Conservation (phyloP, 169 alveolate genomes). For the Eimeria sp. region DNA sequence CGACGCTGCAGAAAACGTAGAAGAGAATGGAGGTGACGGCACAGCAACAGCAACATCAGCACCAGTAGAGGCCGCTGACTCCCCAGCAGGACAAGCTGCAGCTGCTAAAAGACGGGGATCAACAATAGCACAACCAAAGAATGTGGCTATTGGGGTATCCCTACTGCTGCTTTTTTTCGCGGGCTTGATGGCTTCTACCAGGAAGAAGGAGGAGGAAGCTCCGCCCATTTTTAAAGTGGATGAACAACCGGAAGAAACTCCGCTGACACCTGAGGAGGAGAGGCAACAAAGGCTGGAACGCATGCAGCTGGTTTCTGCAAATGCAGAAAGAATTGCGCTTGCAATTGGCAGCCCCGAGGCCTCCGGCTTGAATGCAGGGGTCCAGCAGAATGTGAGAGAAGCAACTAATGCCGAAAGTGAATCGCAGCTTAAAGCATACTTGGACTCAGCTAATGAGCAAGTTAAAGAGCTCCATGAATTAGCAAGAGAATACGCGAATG, state of each 20-base stretch:
- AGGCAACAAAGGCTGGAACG: background rate
- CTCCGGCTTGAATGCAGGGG: background rate
- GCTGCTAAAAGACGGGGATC: background rate
- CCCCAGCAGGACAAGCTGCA: background rate
- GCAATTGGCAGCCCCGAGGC: background rate
- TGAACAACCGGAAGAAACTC: background rate
- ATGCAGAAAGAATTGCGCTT: background rate
- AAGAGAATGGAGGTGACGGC: background rate
- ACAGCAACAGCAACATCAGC: background rate
- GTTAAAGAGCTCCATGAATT: background rate
- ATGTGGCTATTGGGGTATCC: background rate
- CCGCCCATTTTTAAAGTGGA: background rate
- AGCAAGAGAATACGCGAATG: background rate
- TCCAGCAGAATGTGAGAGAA: background rate
- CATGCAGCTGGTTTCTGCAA: too few species aligned
- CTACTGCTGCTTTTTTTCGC: background rate
- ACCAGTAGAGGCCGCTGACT: background rate
- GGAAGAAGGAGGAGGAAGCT: background rate
- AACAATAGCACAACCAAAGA: background rate
- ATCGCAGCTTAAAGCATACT: background rate
- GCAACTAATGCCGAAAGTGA: background rate
- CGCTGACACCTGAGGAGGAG: background rate
- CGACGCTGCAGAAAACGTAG: background rate
- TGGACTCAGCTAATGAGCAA: background rate
- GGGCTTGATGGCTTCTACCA: background rate